phyloP scores from a whole-genome alignment of 345 rosid species.

The Acer campestre region DNA sequence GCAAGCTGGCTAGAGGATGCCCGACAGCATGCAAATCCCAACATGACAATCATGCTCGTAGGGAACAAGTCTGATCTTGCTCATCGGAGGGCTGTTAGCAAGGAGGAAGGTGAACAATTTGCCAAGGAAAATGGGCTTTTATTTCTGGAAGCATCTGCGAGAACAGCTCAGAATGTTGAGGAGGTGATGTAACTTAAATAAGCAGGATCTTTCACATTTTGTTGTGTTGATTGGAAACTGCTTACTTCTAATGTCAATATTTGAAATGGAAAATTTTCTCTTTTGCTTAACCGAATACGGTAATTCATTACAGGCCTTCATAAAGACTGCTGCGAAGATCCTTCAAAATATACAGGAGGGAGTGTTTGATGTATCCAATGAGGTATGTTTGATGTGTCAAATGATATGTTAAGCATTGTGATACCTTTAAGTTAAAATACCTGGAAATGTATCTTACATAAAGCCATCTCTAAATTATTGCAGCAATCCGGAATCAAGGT shows the following conservation, averaged over 20 bases:
- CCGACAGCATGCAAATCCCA: conserved; percentile 96
- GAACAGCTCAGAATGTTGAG: conserved; percentile 97
- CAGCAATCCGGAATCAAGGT: conserved; percentile 93
- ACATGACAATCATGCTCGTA: conserved; percentile 87
- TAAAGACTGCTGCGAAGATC: conserved; percentile 87
- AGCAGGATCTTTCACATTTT: background rate
- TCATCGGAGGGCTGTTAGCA: conserved; percentile 89
- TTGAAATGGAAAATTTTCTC: background rate
- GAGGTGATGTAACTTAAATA: conserved; percentile 50
- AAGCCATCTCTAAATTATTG: conserved; percentile 18
- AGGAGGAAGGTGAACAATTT: conserved; percentile 98
- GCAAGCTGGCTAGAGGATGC: conserved; percentile 99
- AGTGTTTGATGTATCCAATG: conserved; percentile 80
- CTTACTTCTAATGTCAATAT: background rate
- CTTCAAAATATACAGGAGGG: conserved; percentile 92
- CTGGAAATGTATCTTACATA: background rate
- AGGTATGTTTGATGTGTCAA: conserved; percentile 88
- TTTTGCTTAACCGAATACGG: background rate
- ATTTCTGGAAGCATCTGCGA: conserved; percentile 95
- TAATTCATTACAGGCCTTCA: conserved; percentile 67
- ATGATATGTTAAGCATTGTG: background rate
- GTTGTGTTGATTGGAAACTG: background rate
- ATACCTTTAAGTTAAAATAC: background rate
- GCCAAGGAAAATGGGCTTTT: conserved; percentile 92
- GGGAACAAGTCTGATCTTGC: conserved; percentile 96